phyloP scores from a whole-genome alignment of 2,329 filamentous ascomycete species.

The Ophiostoma sp. region DNA sequence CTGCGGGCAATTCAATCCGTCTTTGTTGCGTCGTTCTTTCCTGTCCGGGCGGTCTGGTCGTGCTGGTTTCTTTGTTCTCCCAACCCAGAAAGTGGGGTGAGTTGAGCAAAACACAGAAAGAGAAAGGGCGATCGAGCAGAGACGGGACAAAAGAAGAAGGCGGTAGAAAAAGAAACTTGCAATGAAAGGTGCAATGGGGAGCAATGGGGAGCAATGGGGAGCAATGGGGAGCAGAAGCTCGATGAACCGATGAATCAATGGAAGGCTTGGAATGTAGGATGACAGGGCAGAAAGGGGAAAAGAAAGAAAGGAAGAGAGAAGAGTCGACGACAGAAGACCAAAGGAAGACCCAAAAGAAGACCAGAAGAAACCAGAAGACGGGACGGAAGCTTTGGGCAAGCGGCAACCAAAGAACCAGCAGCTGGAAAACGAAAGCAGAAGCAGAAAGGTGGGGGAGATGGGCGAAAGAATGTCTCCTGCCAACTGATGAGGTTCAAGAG shows the following conservation, averaged over 20 bases:
- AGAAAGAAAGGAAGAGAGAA: neutral
- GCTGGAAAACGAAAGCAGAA: constrained; percentile 1
- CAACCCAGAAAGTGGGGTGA: constrained; percentile 14
- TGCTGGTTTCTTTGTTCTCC: constrained; percentile 22
- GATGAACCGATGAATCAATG: neutral
- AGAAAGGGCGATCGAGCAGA: neutral
- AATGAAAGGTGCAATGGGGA: neutral
- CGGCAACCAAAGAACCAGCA: constrained; percentile 20
- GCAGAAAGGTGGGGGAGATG: neutral
- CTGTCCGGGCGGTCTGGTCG: constrained; percentile 7
- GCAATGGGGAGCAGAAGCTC: neutral
- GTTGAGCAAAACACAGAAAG: neutral
- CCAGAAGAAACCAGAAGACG: neutral
- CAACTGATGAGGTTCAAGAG: neutral
- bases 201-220: too few species aligned
- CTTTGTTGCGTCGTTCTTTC: constrained; percentile 14
- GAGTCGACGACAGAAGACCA: neutral
- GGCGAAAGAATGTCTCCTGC: neutral
- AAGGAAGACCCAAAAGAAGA: neutral
- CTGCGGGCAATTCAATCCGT: constrained; percentile 7
- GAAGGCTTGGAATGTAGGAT: neutral
- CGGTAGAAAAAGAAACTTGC: neutral
- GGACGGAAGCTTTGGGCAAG: constrained; percentile 23
- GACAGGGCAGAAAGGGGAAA: neutral
- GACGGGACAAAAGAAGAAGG: neutral